Conservation (phyloP, 192 early-diverging fungal genomes). For the Podila epicladia region DNA sequence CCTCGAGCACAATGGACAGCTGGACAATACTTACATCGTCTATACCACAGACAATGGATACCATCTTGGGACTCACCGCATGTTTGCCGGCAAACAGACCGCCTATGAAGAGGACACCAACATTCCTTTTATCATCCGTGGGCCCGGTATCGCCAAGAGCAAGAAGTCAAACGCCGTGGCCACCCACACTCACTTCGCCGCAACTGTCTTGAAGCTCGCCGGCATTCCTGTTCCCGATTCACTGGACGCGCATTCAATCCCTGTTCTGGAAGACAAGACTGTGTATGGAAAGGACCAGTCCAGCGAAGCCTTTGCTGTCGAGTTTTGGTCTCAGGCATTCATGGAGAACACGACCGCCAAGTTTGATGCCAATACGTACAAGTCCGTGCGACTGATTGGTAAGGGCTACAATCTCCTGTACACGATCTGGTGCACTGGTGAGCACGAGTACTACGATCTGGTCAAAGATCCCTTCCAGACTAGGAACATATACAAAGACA, state of each 20-base stretch:
- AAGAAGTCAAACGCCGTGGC: slow-evolving; percentile 53
- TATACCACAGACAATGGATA: slow-evolving; percentile 77
- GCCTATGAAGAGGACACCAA: slow-evolving; percentile 74
- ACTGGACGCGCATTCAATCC: slow-evolving; percentile 68
- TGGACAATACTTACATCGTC: slow-evolving; percentile 71
- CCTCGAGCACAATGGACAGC: slow-evolving; percentile 55
- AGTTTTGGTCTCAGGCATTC: slow-evolving; percentile 54
- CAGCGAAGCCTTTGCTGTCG: slow-evolving; percentile 62
- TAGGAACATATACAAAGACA: slow-evolving; percentile 59
- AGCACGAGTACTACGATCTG: slow-evolving; percentile 66
- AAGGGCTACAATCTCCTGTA: slow-evolving; percentile 60
- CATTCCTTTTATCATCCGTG: slow-evolving; percentile 68
- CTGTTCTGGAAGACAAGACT: slow-evolving; percentile 50
- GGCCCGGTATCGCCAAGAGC: slow-evolving; percentile 66
- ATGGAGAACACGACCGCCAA: slow-evolving; percentile 33
- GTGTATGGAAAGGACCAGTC: slow-evolving; percentile 55
- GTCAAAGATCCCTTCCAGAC: slow-evolving; percentile 67
- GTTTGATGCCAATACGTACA: slow-evolving; percentile 58
- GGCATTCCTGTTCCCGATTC: slow-evolving; percentile 47
- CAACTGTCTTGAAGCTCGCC: slow-evolving; percentile 69
- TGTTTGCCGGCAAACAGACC: slow-evolving; percentile 68
- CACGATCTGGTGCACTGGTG: slow-evolving; percentile 65
- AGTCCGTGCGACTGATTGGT: slow-evolving; percentile 62
- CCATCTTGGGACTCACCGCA: slow-evolving; percentile 71
- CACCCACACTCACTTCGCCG: slow-evolving; percentile 68